Conservation (phyloP, 2,329 filamentous ascomycete species). For the Fusarium verticillioides region DNA sequence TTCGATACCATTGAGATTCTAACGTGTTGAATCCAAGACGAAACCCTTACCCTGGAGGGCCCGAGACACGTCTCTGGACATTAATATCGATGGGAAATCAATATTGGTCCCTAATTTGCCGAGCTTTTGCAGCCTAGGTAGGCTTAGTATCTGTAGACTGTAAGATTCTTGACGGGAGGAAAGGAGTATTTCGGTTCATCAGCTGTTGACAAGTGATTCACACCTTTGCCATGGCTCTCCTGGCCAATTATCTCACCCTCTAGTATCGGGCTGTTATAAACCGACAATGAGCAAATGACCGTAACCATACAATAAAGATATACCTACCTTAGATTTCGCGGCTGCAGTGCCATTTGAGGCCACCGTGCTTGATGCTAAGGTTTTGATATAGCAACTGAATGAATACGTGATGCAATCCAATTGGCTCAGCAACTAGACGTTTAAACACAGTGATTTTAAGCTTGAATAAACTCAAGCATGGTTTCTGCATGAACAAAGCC, state of each 20-base stretch:
- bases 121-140: background rate
- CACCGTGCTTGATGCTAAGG: background rate
- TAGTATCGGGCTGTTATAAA: too few species aligned
- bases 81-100: too few species aligned
- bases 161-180: too few species aligned
- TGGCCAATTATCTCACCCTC: background rate
- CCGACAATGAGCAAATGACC: background rate
- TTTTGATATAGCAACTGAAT: background rate
- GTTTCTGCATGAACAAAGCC: rapidly evolving
- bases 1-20: too few species aligned
- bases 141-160: too few species aligned
- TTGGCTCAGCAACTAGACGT: background rate
- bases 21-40: background rate
- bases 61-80: too few species aligned
- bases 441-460: background rate
- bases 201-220: background rate
- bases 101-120: too few species aligned
- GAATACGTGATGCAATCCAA: background rate
- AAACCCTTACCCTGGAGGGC: too few species aligned
- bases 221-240: background rate
- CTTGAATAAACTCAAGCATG: background rate
- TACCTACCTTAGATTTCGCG: background rate
- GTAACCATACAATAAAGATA: too few species aligned
- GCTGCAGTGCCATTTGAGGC: background rate
- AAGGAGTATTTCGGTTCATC: background rate